Evolutionary conservation across 148 eudicot species (phyloP), one percentile per base, ranked within the genome.

Genomic region (Rhododendron ferrugineum): DNA sequence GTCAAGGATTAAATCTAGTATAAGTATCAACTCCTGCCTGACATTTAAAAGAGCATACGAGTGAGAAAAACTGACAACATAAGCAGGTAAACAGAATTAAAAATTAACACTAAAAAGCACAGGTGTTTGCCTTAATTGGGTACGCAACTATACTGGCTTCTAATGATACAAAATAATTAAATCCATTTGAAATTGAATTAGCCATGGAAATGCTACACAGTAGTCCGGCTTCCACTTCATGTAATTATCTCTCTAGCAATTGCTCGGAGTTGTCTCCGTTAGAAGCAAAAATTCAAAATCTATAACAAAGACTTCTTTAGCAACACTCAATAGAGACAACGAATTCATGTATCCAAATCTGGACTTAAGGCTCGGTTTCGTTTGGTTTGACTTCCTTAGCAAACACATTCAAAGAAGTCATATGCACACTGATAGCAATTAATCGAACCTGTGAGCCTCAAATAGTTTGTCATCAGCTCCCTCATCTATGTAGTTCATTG

Each of bases 401-500:
- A 30, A 14, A 50, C 36, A 47, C 11, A 79, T 47, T 50, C 23
- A 30, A 47, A 79, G 60, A 28, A 79, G 16, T 10, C 13, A 23
- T n/a, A 49, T n/a, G 37, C 52, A 86, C 16, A 83, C 46, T 62
- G 11, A 64, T 80, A 54, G 42, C 42, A 52, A 70, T 76, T 84
- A 60, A 80, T 18, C 44, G 46, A 83, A 96, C 99, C 99, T 96
- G 95, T 96, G 99, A 89, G 96, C 93, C 86, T 92, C 97, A 78
- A 91, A 93, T 76, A 96, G 87, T 89, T 93, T 96, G 78, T 94
- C 98, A 86, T 97, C 98, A 62, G 88, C 89, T 85, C 99, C 99
- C 89, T 97, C 99, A 86, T 95, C 91, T 80, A 94, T 97, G 90
- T 97, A 97, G 91, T 97, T 97, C 98, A 97, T 93, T 74, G 99